Conservation (phyloP, 495 filamentous ascomycete species). For the Talaromyces adpressus region DNA sequence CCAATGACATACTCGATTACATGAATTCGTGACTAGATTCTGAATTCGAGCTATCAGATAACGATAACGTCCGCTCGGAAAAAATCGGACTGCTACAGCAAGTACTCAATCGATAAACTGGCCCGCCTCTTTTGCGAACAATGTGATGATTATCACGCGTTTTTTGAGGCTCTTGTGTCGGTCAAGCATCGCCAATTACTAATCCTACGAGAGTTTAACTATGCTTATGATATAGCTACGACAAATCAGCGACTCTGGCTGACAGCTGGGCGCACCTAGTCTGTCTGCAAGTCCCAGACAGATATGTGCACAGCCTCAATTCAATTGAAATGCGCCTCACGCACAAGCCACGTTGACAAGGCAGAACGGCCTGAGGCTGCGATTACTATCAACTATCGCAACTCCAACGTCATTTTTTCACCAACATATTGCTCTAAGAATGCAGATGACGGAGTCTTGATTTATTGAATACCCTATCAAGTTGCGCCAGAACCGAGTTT, state of each 20-base stretch:
- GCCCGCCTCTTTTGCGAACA: background rate
- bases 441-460: background rate
- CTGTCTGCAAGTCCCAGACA: background rate
- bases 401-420: background rate
- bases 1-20: background rate
- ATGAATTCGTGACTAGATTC: background rate
- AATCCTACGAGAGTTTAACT: background rate
- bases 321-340: background rate
- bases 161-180: background rate
- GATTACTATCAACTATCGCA: background rate
- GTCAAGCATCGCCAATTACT: background rate
- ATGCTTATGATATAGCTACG: background rate
- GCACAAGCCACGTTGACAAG: background rate
- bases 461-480: background rate
- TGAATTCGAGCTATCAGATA: background rate
- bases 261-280: background rate
- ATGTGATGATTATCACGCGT: background rate
- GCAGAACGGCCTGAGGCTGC: slow-evolving; percentile 1
- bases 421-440: background rate
- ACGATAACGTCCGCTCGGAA: background rate
- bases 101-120: background rate
- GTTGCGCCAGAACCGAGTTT: background rate
- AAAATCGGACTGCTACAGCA: background rate
- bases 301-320: background rate
- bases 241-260: background rate